Conservation (phyloP, 2,329 filamentous ascomycete genomes). For the Alternaria sp. region DNA sequence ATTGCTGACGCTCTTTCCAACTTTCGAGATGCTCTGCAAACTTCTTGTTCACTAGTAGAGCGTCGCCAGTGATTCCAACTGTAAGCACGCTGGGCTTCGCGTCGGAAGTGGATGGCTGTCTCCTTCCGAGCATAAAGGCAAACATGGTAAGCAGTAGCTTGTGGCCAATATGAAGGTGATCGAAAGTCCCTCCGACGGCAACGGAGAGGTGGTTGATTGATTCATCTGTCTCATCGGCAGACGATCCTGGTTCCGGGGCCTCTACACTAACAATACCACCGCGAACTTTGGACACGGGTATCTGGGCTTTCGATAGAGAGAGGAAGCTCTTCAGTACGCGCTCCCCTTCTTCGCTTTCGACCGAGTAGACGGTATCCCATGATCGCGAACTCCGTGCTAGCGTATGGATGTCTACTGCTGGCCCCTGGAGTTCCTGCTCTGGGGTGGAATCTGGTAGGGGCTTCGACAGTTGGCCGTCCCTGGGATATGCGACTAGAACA, state of each 20-base stretch:
- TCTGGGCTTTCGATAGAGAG: slow-evolving; percentile 31
- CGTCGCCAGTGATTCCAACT: slow-evolving; percentile 87
- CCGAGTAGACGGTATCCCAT: slow-evolving; percentile 71
- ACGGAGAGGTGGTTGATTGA: slow-evolving; percentile 64
- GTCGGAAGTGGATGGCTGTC: slow-evolving; percentile 15
- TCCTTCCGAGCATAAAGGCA: slow-evolving; percentile 67
- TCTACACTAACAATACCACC: slow-evolving; percentile 43
- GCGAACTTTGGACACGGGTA: slow-evolving; percentile 43
- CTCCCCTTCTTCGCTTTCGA: slow-evolving; percentile 69
- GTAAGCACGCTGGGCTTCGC: slow-evolving; percentile 64
- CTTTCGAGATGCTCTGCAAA: slow-evolving; percentile 79
- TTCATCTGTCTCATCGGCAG: slow-evolving; percentile 4
- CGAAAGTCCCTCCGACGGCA: slow-evolving; percentile 91
- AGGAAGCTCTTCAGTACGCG: slow-evolving; percentile 59
- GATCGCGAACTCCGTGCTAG: slow-evolving; percentile 58
- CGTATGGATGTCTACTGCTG: slow-evolving; percentile 57
- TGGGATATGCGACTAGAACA: slow-evolving; percentile 70
- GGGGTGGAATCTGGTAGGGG: slow-evolving; percentile 30
- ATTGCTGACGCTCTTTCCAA: slow-evolving; percentile 76
- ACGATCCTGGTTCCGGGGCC: neutral
- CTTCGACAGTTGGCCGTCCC: slow-evolving; percentile 34
- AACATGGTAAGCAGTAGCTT: slow-evolving; percentile 95
- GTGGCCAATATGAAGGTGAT: slow-evolving; percentile 93
- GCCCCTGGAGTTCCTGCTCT: slow-evolving; percentile 51
- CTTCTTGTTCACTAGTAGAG: slow-evolving; percentile 86